A percentile compares a stretch with the other conserved stretches of the same genome.
Conservation (phyloP, 2,329 filamentous ascomycete genomes). For the Neopestalotiopsis sp. region DNA sequence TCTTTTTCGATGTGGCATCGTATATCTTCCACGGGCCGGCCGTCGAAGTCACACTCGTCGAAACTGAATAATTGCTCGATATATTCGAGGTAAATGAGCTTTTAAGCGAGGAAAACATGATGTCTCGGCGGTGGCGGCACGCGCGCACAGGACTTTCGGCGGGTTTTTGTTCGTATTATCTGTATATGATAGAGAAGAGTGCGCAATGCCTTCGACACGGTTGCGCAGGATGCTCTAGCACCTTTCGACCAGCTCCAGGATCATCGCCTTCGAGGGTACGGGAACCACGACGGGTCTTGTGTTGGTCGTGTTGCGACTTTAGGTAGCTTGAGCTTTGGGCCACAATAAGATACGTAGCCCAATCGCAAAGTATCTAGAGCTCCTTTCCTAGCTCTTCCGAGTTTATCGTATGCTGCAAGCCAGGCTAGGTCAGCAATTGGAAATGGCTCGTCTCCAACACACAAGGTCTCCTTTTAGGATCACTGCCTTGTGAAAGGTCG, state of each 20-base stretch:
- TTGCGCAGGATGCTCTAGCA: conserved; percentile 10
- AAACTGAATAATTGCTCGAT: conserved; percentile 85
- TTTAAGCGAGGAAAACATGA: conserved; percentile 94
- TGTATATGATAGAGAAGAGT: conserved; percentile 29
- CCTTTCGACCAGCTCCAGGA: neutral
- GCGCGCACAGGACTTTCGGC: neutral
- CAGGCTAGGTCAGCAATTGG: neutral
- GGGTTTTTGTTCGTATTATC: conserved; percentile 17
- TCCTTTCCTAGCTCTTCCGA: neutral
- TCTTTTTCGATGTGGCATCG: conserved; percentile 96
- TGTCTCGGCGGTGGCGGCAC: conserved; percentile 31
- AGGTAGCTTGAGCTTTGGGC: neutral
- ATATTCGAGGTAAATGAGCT: conserved; percentile 92
- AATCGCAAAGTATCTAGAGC: neutral
- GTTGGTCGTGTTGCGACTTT: neutral
- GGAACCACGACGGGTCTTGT: neutral
- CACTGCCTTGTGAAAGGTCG: neutral
- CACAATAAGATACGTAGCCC: neutral
- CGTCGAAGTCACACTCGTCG: conserved; percentile 74
- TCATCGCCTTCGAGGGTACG: neutral
- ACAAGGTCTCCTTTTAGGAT: neutral
- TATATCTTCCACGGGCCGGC: conserved; percentile 97
- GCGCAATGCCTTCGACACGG: conserved; percentile 17
- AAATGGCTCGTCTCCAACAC: neutral
- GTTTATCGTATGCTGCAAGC: neutral